A percentile compares a stretch with the other conserved stretches of the same genome.
Conservation (phyloP, 1,284 basidiomycete species). For the Gastroboletus turbinatus region DNA sequence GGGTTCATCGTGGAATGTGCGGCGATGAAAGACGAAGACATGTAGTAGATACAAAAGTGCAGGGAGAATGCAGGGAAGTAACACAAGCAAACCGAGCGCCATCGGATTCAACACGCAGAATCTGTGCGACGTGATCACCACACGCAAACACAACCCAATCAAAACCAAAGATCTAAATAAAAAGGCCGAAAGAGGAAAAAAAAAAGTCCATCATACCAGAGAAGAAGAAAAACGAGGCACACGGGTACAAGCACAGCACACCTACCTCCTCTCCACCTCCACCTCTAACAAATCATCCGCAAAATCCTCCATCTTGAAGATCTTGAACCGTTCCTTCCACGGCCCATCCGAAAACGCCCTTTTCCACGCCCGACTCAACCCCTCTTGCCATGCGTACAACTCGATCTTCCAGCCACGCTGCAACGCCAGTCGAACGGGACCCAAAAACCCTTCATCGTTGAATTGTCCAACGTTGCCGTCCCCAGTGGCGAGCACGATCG, state of each 20-base stretch:
- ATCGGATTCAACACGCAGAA: background rate
- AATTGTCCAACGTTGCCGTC: constrained; percentile 88
- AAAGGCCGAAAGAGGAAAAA: background rate
- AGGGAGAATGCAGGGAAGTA: background rate
- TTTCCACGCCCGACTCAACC: constrained; percentile 70
- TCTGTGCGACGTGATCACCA: background rate
- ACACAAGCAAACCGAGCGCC: constrained; percentile 6
- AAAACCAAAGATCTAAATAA: background rate
- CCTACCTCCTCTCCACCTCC: constrained; percentile 24
- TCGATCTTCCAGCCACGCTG: constrained; percentile 87
- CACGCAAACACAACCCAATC: background rate
- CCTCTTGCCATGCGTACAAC: constrained; percentile 82
- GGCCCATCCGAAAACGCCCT: constrained; percentile 60
- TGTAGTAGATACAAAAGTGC: constrained; percentile 14
- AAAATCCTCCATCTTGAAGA: constrained; percentile 64
- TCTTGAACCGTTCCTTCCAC: constrained; percentile 43
- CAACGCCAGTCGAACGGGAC: constrained; percentile 78
- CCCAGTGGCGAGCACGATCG: constrained; percentile 86
- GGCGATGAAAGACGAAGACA: background rate
- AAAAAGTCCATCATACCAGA: background rate
- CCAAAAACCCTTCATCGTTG: constrained; percentile 84
- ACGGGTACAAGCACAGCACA: background rate
- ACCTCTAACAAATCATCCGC: constrained; percentile 52
- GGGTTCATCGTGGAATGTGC: constrained; percentile 1
- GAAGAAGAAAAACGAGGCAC: background rate